Conservation (phyloP, 768 basidiomycete species). For the Amanita brunnescens region DNA sequence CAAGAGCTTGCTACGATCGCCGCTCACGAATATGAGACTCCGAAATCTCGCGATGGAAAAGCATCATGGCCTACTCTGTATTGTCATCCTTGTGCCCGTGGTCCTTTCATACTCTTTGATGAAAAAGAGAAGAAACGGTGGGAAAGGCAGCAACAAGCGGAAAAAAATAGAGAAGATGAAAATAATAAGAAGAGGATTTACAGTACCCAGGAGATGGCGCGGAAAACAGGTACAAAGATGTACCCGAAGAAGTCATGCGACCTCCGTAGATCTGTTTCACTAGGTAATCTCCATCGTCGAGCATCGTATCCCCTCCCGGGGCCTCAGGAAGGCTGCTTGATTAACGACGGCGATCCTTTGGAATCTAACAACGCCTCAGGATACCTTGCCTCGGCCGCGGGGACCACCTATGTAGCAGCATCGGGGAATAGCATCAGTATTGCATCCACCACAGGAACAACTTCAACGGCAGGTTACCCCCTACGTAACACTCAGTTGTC, state of each 20-base stretch:
- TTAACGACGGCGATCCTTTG: conserved; percentile 38
- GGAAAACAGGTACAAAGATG: conserved; percentile 28
- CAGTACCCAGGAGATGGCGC: conserved; percentile 25
- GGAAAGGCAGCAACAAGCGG: conserved; percentile 46
- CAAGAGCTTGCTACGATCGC: conserved; percentile 81
- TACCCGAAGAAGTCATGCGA: conserved; percentile 33
- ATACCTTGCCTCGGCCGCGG: conserved; percentile 47
- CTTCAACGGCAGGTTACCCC: conserved; percentile 48
- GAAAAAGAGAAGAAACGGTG: conserved; percentile 62
- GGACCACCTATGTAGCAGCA: conserved; percentile 68
- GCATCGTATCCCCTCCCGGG: conserved; percentile 23
- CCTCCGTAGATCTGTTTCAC: conserved; percentile 65
- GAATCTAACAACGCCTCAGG: conserved; percentile 65
- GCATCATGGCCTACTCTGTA: conserved; percentile 79
- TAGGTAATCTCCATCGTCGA: conserved; percentile 65
- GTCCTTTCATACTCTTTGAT: conserved; percentile 71
- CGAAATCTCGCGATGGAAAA: conserved; percentile 44
- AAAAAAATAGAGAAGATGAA: conserved; percentile 11
- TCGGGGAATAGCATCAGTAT: conserved; percentile 93
- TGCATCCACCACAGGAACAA: conserved; percentile 86
- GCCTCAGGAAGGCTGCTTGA: conserved; percentile 16
- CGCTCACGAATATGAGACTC: conserved; percentile 66
- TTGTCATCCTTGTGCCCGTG: conserved; percentile 64
- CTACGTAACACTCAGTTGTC: conserved; percentile 43
- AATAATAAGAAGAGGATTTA: conserved; percentile 29